phyloP scores from a whole-genome alignment of 768 basidiomycete species.

The Tricholoma matsutake region DNA sequence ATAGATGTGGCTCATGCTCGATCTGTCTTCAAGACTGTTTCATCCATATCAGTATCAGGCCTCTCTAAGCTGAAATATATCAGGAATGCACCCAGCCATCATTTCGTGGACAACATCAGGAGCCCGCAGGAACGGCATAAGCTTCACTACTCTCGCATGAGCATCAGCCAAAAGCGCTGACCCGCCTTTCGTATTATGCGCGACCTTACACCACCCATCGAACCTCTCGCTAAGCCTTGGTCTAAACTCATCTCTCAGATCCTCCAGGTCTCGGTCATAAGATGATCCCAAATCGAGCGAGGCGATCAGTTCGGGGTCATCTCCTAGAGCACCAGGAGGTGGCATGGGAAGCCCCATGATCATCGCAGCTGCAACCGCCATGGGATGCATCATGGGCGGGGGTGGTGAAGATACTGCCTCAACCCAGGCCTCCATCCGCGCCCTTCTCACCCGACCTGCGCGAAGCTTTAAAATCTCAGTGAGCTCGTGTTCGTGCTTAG shows the following conservation, averaged over 20 bases:
- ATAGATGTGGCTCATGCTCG: conserved; percentile 2
- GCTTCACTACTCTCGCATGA: conserved; percentile 41
- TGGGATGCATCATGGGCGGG: conserved; percentile 39
- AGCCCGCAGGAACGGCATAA: conserved; percentile 57
- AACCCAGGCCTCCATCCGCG: conserved; percentile 51
- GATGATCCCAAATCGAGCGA: conserved; percentile 49
- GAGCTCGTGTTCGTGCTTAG: conserved; percentile 39
- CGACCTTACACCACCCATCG: conserved; percentile 51
- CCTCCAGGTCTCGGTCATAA: conserved; percentile 53
- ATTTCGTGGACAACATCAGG: conserved; percentile 56
- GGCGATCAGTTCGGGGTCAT: conserved; percentile 48
- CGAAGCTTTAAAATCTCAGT: conserved; percentile 43
- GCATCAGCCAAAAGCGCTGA: conserved; percentile 33
- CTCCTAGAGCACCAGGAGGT: conserved; percentile 29
- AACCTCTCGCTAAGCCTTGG: conserved; percentile 56
- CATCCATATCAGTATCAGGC: background rate
- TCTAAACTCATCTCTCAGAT: conserved; percentile 57
- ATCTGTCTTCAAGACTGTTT: conserved; percentile 1
- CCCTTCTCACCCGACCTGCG: conserved; percentile 34
- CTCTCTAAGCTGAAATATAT: background rate
- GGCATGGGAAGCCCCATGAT: conserved; percentile 41
- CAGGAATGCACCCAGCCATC: conserved; percentile 41
- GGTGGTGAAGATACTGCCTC: conserved; percentile 43
- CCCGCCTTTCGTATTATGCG: conserved; percentile 37
- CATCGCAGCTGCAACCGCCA: conserved; percentile 59